Base-by-base conservation (phyloP, 768 basidiomycete genomes). In the Tylopilus cervinicoccineus region DNA sequence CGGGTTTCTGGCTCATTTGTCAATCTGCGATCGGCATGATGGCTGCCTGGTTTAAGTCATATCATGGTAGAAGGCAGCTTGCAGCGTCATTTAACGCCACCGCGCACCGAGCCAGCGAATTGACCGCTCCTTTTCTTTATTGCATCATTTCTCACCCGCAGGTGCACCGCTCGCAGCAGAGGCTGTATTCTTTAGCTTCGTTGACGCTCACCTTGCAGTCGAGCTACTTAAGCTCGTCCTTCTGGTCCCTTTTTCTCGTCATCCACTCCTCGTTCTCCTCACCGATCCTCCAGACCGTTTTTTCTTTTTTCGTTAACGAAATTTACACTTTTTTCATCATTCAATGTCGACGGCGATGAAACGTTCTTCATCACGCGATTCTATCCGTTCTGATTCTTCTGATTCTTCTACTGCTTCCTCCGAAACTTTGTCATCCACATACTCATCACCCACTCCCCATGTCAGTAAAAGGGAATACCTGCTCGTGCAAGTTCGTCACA, bases 381-480 rank as follows among this genome's bases (percentile, higher is more conserved):
- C 63, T 0, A 45, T 41, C 14, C 22, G 37, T 24, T 68, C 64
- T 33, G 57, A 57, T 41, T 45, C 31, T 38, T 65, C 68, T 23
- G 51, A 68, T 51, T 60, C 63, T 16, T 62, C 63, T 46, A 51
- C 54, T 32, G 60, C 59, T 3, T 65, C 66, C 34, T 69, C 72
- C 38, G 70, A 72, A 56, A 71, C 72, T 54, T 63, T 75, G 28
- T 70, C 66, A 0, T 66, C 67, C 24, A 59, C 56, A 36, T 50
- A 54, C 64, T 56, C 65, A 63, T 53, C 62, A 19, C 55, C 61
- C 8, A 41, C 60, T 34, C 60, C 66, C 33, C 53, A 54, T 45
- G 38, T 70, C 57, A 93, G 89, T 62, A 91, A 91, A 72, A 81
- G 88, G 49, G 90, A 92, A 60, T 90, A 90, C 61, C 74, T 93